A percentile compares a stretch with the other conserved stretches of the same genome.
phyloP scores from a whole-genome alignment of 2,329 filamentous ascomycete species.

The Aspergillus sp. region DNA sequence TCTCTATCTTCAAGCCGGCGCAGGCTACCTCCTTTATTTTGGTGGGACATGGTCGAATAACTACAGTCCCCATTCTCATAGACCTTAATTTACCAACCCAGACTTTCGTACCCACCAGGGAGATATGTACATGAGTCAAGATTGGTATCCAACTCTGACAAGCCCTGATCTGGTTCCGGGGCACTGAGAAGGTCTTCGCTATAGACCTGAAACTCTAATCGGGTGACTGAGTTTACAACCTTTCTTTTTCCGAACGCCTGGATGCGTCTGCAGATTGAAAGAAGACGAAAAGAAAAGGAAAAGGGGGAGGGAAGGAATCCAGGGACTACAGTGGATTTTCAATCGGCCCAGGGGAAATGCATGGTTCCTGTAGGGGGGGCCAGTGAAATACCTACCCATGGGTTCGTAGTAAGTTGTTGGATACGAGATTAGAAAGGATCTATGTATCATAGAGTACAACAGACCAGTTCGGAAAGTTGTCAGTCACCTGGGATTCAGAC shows the following conservation, averaged over 20 bases:
- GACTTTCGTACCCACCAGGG: too few relatives aligned
- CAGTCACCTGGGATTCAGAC: background rate
- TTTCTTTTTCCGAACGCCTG: background rate
- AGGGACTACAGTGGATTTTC: background rate
- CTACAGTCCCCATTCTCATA: too few relatives aligned
- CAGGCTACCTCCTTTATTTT: too few relatives aligned
- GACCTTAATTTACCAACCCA: too few relatives aligned
- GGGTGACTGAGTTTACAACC: background rate
- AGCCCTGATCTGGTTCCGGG: background rate
- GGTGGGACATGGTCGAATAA: too few relatives aligned
- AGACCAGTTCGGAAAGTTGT: background rate
- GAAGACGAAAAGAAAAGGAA: background rate
- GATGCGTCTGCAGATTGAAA: background rate
- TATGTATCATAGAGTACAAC: background rate
- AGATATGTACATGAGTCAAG: too few relatives aligned
- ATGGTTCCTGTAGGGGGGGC: too few relatives aligned
- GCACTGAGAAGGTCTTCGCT: background rate
- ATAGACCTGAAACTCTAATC: constrained; percentile 1
- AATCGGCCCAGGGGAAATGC: background rate
- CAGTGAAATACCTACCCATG: too few relatives aligned
- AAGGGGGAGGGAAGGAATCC: background rate
- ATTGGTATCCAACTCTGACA: constrained; percentile 1
- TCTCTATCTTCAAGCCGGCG: too few relatives aligned
- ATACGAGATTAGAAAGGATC: too few relatives aligned
- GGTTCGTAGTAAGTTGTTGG: too few relatives aligned